Base-by-base conservation (phyloP, 2,329 filamentous ascomycete genomes). In the Chaetomiaceae sp. region DNA sequence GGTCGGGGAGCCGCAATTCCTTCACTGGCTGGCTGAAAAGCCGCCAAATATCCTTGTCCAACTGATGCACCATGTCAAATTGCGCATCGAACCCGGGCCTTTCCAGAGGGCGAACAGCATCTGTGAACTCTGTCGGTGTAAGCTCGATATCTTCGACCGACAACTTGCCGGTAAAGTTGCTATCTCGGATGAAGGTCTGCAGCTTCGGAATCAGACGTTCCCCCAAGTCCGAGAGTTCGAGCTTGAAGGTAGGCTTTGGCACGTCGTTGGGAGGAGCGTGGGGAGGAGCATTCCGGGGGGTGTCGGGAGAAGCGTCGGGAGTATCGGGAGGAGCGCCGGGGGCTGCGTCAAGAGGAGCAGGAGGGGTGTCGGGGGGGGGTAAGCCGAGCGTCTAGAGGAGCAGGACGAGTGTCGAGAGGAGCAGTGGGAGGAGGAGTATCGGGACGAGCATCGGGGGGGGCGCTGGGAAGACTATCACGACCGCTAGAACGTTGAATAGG, bases 151-250 rank as follows among this genome's bases (percentile, higher is more conserved):
- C 34, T 17, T 30, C 34, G 33, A 47, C 34, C 7, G 21, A 20
- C 25, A 44, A 20, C 30, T 44, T 44, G 30, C 42, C 10, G 17
- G 42, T 34, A 23, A 44, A 44, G 30, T 21, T 7, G 12, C 17
- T n/a, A 19, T 35, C 13, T 20, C 16, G 42, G 19, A 44, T 23
- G 19, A 44, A 44, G 31, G 30, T 44, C 13, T 44, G 42, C n/a
- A 44, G 42, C 42, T 44, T 23, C 27, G 5, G 44, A 38, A 46
- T 38, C 31, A 46, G 44, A 30, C 16, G 5, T 38, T 46, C 33
- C 3, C 44, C 33, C 16, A 46, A 38, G 44, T 46, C 33, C n/a
- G 44, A 27, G 17, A 21, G 33, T 19, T 23, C 10, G 20, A 37
- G 43, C 30, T 20, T 35, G 33, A 35, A 45, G 33, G 12, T 31